A percentile compares a stretch with the other conserved stretches of the same genome.
Evolutionary conservation across 129 eudicot species (phyloP).

Genomic region (Chrysanthemum lavandulifolium): DNA sequence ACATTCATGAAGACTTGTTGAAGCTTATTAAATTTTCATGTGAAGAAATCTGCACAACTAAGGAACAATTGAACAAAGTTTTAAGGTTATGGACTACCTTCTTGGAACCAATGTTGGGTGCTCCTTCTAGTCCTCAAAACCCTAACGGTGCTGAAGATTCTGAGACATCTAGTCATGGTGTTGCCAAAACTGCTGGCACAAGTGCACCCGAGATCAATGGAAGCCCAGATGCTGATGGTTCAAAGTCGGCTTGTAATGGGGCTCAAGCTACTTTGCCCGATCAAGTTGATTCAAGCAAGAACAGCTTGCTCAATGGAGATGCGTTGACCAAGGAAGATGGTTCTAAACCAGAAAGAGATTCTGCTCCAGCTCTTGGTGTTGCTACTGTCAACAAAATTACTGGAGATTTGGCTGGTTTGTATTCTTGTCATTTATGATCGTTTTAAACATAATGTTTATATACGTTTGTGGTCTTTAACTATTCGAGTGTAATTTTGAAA

Average conservation of each 20-base stretch:
- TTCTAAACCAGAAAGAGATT: slow-evolving; percentile 29
- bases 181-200: slow-evolving; percentile 22
- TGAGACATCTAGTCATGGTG: slow-evolving; percentile 35
- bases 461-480: background rate
- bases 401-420: slow-evolving; percentile 37
- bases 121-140: slow-evolving; percentile 42
- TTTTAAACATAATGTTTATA: slow-evolving; percentile 1
- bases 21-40: slow-evolving; percentile 84
- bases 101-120: slow-evolving; percentile 83
- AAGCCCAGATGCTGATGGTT: slow-evolving; percentile 43
- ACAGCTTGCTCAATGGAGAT: slow-evolving; percentile 46
- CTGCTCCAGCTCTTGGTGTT: too few species aligned
- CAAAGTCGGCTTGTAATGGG: slow-evolving; percentile 52
- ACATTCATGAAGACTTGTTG: slow-evolving; percentile 77
- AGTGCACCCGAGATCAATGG: slow-evolving; percentile 41
- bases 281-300: slow-evolving; percentile 34
- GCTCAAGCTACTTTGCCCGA: slow-evolving; percentile 39
- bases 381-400: too few species aligned
- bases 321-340: slow-evolving; percentile 44
- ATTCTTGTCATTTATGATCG: slow-evolving; percentile 11
- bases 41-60: slow-evolving; percentile 81
- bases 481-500: slow-evolving; percentile 5
- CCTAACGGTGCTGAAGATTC: slow-evolving; percentile 45
- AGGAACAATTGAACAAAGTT: slow-evolving; percentile 80
- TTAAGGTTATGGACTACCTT: slow-evolving; percentile 80